Percentiles rank a stretch among this genome's conserved stretches.
phyloP scores from a whole-genome alignment of 768 basidiomycete genomes.

The Sporobolomyces phaffii region DNA sequence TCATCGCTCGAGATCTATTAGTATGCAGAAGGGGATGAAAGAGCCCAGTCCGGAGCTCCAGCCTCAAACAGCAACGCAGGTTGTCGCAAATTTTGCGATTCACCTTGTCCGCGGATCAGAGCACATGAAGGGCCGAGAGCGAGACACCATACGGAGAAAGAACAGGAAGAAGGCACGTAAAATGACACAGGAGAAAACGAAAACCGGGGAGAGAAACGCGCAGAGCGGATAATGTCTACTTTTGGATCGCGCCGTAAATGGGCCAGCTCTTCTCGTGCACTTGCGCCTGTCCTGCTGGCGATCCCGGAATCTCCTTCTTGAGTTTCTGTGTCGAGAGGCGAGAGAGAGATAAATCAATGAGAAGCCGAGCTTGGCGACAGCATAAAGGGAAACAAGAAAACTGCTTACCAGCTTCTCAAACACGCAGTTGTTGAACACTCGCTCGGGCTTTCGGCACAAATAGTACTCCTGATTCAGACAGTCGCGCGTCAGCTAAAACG shows the following conservation, averaged over 20 bases:
- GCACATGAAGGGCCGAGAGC: too few relatives aligned
- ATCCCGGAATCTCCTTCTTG: conserved; percentile 81
- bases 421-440: conserved; percentile 82
- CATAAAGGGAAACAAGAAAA: conserved; percentile 43
- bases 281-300: conserved; percentile 69
- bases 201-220: neutral
- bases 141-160: too few relatives aligned
- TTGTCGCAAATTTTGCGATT: too few relatives aligned
- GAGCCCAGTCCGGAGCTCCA: too few relatives aligned
- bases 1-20: too few relatives aligned
- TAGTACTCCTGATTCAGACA: conserved; percentile 67
- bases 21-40: too few relatives aligned
- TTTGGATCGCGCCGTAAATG: conserved; percentile 75
- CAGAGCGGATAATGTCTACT: conserved; percentile 50
- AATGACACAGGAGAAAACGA: neutral
- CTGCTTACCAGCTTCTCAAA: conserved; percentile 75
- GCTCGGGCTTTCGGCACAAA: conserved; percentile 81
- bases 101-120: too few relatives aligned
- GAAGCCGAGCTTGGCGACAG: neutral
- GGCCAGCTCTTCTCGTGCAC: conserved; percentile 80
- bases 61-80: too few relatives aligned
- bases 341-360: too few relatives aligned
- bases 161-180: too few relatives aligned
- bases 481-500: neutral
- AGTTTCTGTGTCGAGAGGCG: conserved; percentile 60